A percentile compares a stretch with the other conserved stretches of the same genome.
phyloP scores from a whole-genome alignment of 176 grass and related monocot species.

The Metroxylon sagu region DNA sequence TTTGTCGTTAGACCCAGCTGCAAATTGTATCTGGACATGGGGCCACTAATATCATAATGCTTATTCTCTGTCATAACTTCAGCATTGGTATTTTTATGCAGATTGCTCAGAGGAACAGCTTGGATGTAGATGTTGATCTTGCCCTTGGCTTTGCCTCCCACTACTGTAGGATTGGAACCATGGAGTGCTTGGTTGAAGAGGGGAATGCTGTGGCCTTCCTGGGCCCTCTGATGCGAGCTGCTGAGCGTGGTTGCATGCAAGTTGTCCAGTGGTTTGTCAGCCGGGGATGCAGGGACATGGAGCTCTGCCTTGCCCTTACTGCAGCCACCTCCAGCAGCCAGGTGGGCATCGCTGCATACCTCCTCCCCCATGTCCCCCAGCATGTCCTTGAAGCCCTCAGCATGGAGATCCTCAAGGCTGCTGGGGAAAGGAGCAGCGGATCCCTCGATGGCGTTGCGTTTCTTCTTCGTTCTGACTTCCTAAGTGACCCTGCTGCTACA shows the following conservation, averaged over 20 bases:
- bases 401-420: slow-evolving; percentile 84
- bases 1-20: too few relatives aligned
- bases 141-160: slow-evolving; percentile 86
- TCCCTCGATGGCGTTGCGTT: slow-evolving; percentile 72
- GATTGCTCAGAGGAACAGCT: slow-evolving; percentile 91
- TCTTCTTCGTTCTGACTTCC: slow-evolving; percentile 61
- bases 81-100: slow-evolving; percentile 16
- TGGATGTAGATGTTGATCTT: slow-evolving; percentile 96
- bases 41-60: too few relatives aligned
- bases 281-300: slow-evolving; percentile 85
- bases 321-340: slow-evolving; percentile 74
- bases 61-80: not conserved
- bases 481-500: slow-evolving; percentile 46
- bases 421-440: slow-evolving; percentile 44
- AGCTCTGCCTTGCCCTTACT: slow-evolving; percentile 84
- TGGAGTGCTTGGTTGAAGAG: slow-evolving; percentile 84
- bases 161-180: slow-evolving; percentile 74
- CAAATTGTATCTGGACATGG: too few relatives aligned
- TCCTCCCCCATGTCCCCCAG: slow-evolving; percentile 70
- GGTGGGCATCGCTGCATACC: slow-evolving; percentile 52
- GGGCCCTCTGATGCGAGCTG: slow-evolving; percentile 85
- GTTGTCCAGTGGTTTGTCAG: slow-evolving; percentile 87
- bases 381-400: slow-evolving; percentile 78
- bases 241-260: slow-evolving; percentile 66
- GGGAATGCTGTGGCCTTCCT: slow-evolving; percentile 67